Evolutionary conservation across 306 rosid species (phyloP).

Genomic region (Datisca glomerata): DNA sequence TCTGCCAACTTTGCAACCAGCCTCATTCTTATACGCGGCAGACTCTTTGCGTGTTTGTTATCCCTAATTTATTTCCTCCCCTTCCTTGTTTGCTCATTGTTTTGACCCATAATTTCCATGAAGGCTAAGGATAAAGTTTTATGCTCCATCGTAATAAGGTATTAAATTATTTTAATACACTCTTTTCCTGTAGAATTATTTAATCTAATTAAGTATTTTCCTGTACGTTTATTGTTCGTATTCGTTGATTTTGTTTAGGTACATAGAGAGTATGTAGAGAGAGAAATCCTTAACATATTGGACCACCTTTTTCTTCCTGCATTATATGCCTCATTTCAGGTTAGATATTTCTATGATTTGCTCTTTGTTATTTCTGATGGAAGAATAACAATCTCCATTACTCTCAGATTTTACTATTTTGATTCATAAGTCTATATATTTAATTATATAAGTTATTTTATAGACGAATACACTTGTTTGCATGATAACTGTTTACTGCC

Average conservation of each 20-base stretch:
- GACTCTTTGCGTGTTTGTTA: too few species aligned
- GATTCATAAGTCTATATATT: not conserved
- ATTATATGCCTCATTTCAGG: constrained; percentile 97
- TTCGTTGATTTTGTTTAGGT: constrained; percentile 35
- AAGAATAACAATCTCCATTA: not conserved
- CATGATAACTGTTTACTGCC: constrained; percentile 83
- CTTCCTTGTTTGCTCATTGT: too few species aligned
- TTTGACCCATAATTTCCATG: too few species aligned
- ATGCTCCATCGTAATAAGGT: constrained; percentile 99
- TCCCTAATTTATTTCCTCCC: too few species aligned
- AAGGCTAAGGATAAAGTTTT: constrained; percentile 86
- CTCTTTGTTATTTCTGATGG: not conserved
- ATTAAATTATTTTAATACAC: too few species aligned
- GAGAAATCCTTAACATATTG: constrained; percentile 92
- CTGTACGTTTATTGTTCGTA: not conserved
- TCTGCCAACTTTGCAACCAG: too few species aligned
- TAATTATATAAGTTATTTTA: constrained; percentile 12
- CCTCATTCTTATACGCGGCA: too few species aligned
- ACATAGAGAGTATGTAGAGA: constrained; percentile 97
- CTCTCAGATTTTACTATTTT: not conserved
- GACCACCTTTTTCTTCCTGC: constrained; percentile 98
- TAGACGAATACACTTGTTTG: constrained; percentile 96
- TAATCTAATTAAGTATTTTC: not conserved
- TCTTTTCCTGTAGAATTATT: not conserved
- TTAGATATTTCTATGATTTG: constrained; percentile 15